Conservation (phyloP, 768 basidiomycete genomes). For the Rhodocollybia butyracea region DNA sequence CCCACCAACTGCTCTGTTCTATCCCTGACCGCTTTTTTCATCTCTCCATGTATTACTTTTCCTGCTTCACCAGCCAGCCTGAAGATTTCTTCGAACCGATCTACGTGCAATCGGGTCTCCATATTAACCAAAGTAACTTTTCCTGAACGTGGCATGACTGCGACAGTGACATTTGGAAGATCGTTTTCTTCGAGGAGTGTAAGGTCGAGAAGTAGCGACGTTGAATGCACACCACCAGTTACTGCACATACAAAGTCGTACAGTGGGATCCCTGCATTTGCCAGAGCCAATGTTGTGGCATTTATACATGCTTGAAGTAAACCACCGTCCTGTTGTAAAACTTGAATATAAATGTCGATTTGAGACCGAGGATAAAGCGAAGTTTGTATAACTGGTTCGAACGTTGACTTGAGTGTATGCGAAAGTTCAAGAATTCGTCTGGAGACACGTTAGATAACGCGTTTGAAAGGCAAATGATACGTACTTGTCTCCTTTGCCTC, state of each 20-base stretch:
- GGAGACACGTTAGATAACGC: constrained; percentile 5
- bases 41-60: constrained; percentile 76
- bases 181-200: constrained; percentile 89
- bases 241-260: constrained; percentile 90
- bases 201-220: constrained; percentile 81
- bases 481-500: constrained; percentile 85
- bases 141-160: constrained; percentile 82
- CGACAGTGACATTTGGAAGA: constrained; percentile 84
- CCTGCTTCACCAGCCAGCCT: constrained; percentile 74
- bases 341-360: constrained; percentile 92
- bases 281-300: constrained; percentile 88
- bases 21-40: constrained; percentile 67
- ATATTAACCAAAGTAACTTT: constrained; percentile 87
- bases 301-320: constrained; percentile 91
- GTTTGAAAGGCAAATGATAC: constrained; percentile 24
- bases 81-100: constrained; percentile 89
- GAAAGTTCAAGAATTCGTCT: constrained; percentile 89
- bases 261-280: constrained; percentile 87
- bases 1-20: constrained; percentile 61
- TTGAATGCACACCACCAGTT: constrained; percentile 82
- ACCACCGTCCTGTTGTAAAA: constrained; percentile 92
- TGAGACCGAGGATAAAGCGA: constrained; percentile 90
- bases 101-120: constrained; percentile 92
- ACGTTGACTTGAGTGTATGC: constrained; percentile 86
- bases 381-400: constrained; percentile 92